Base-by-base conservation (phyloP, 2,329 filamentous ascomycete genomes). In the Pseudogymnoascus sp. region DNA sequence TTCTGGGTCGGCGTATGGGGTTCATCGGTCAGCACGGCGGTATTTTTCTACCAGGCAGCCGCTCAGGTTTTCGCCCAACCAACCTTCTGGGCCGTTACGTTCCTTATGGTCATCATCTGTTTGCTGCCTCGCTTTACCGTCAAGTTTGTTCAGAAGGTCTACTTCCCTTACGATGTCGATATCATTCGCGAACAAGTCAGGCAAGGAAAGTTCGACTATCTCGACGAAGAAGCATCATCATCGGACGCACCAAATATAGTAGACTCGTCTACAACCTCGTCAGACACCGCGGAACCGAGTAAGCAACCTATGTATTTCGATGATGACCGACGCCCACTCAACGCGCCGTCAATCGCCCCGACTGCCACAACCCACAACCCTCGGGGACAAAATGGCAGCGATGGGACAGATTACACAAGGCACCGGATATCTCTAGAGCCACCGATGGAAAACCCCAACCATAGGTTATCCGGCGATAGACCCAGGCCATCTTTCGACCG, bases 1-100 rank as follows among this genome's bases (percentile, higher is more conserved):
- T 89, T 96, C 78, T 97, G 94, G 92, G 97, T 94, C 5, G 94
- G 92, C 30, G 82, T 96, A 38, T 99, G 95, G 77, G 82, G 82
- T 0, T 75, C 80, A 3, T 75, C 70, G 4, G 76, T 74, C 33
- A 86, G 71, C 62, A 64, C 58, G 5, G 66, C 67, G 5, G 80
- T 82, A 2, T 84, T 84, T 70, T 90, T 97, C 75, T 97, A 93
- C 78, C 81, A 88, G 66, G 84, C 90, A 2, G 93, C 86, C 4
- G 76, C 82, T 1, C 85, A 97, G 75, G 85, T 95, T 8, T 97
- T 96, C 67, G 84, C 85, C 28, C 82, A 91, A 64, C 80, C 93
- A 45, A 86, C 86, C 1, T 99, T 97, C 78, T 99, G 94, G 94
- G 87, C 90, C 16, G 81, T 91, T 58, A 85, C 91, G 62, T 79